Evolutionary conservation across 2,329 filamentous ascomycete species (phyloP).

Genomic region (Neofusicoccum laricinum): DNA sequence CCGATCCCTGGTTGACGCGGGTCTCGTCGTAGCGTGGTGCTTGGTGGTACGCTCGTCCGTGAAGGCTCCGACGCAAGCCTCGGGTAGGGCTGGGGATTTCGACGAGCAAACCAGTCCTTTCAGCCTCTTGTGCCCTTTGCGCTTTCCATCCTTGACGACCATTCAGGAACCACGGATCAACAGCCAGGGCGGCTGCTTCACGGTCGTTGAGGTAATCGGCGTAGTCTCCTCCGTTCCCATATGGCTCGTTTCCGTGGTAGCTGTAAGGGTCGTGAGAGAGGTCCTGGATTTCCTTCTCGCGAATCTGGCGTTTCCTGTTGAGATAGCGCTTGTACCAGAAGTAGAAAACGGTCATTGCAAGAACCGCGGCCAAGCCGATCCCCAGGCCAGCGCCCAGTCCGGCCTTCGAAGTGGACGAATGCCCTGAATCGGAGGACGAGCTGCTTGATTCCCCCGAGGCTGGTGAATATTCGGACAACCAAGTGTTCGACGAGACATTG

Average conservation of each 20-base stretch:
- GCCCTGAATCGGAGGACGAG: conserved; percentile 22
- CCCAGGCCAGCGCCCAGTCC: conserved; percentile 46
- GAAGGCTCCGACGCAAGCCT: conserved; percentile 42
- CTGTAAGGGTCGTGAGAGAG: conserved; percentile 52
- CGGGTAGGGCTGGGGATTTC: conserved; percentile 49
- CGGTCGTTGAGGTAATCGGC: conserved; percentile 6
- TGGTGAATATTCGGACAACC: conserved; percentile 58
- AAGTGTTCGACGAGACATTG: conserved; percentile 60
- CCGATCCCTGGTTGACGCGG: conserved; percentile 48
- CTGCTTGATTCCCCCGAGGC: conserved; percentile 19
- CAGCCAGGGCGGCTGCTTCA: conserved; percentile 6
- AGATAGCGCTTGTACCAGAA: conserved; percentile 46
- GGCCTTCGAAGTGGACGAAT: conserved; percentile 44
- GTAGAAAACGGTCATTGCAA: conserved; percentile 43
- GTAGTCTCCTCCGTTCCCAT: background rate
- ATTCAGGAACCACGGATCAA: conserved; percentile 7
- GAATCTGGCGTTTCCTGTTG: conserved; percentile 38
- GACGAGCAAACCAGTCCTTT: conserved; percentile 46
- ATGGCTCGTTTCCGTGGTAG: conserved; percentile 19
- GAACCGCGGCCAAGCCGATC: conserved; percentile 42
- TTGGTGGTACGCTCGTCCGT: conserved; percentile 35
- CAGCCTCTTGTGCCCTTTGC: conserved; percentile 34
- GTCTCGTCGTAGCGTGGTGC: conserved; percentile 46
- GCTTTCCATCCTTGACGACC: conserved; percentile 32
- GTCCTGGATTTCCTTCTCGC: conserved; percentile 56